A percentile compares a stretch with the other conserved stretches of the same genome.
Evolutionary conservation across 495 filamentous ascomycete genomes (phyloP).

Genomic region (Tuber microsphaerosporum): DNA sequence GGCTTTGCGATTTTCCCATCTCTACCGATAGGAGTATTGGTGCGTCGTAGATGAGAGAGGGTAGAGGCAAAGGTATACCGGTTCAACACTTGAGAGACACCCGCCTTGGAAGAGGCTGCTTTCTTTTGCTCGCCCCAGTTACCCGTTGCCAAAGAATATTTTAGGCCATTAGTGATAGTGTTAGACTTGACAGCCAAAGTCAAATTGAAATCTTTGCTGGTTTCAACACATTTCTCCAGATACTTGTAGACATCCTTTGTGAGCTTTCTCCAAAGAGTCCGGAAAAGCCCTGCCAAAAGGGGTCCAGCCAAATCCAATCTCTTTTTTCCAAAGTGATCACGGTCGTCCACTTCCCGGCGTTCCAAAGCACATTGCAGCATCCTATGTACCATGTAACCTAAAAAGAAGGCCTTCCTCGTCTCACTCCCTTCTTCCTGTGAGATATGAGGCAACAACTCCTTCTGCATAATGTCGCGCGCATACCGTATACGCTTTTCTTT

Average conservation of each 20-base stretch:
- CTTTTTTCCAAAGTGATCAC: slow-evolving; percentile 99
- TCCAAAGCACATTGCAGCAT: slow-evolving; percentile 86
- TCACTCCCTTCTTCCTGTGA: slow-evolving; percentile 94
- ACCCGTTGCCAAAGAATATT: slow-evolving; percentile 95
- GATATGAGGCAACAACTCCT: slow-evolving; percentile 93
- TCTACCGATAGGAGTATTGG: slow-evolving; percentile 93
- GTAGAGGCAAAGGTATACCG: slow-evolving; percentile 96
- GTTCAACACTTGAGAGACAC: slow-evolving; percentile 96
- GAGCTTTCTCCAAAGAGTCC: slow-evolving; percentile 74
- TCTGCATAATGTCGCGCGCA: slow-evolving; percentile 88
- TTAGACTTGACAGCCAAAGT: slow-evolving; percentile 83
- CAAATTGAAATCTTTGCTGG: slow-evolving; percentile 76
- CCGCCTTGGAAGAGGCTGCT: slow-evolving; percentile 83
- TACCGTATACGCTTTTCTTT: slow-evolving; percentile 83
- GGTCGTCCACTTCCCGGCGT: slow-evolving; percentile 84
- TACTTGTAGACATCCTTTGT: slow-evolving; percentile 83
- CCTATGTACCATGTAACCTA: slow-evolving; percentile 97
- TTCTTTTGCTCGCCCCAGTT: slow-evolving; percentile 99
- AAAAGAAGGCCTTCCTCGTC: slow-evolving; percentile 93
- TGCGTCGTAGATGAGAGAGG: slow-evolving; percentile 88
- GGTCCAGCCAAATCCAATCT: slow-evolving; percentile 91
- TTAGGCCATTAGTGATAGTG: slow-evolving; percentile 84
- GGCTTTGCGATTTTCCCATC: slow-evolving; percentile 98
- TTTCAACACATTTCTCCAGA: slow-evolving; percentile 84
- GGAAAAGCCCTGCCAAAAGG: slow-evolving; percentile 85